Base-by-base conservation (phyloP, 768 basidiomycete species). In the Suillus discolor region DNA sequence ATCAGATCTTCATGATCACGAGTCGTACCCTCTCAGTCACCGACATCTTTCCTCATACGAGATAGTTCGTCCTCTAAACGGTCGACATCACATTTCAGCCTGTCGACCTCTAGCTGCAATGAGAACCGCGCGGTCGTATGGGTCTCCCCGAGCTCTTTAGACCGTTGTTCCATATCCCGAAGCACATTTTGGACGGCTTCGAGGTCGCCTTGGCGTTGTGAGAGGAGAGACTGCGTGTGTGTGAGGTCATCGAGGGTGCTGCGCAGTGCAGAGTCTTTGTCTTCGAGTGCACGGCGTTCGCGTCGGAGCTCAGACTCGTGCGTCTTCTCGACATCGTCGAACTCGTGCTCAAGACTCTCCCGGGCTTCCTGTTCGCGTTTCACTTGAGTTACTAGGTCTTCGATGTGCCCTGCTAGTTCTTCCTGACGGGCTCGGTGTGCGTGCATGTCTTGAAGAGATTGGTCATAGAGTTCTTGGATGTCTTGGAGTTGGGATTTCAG, bases 21-120 rank as follows among this genome's bases (percentile, higher is more conserved):
- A 31, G 82, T 79, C 69, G 84, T 84, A 23, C 80, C 83, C 66
- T 95, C 93, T 57, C 84, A 82, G 57, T 89, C 85, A 15, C 86
- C 85, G 7, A 93, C 75, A 47, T 95, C 93, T 66, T 85, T 83
- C 63, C 90, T 81, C 5, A 89, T 85, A 41, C 91, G 85, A 25
- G 84, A 77, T 6, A 97, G 80, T 62, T 97, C 94, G 67, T 90
- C 89, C 71, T 97, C 92, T 2, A 90, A 81, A 4, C 92, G 81
- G 68, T 90, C 89, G 47, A 97, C 71, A 72, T 99, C 97, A 36
- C 96, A 85, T 75, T 90, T 90, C 59, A 96, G 79, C 3, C 94
- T 81, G 68, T 98, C 97, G 1, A 92, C 82, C 75, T 99, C 96
- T 23, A 98, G 85, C 74, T 97, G 93, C 39, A 98, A 79, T 0